phyloP scores from a whole-genome alignment of 148 eudicot genomes.

The Drosera capensis region DNA sequence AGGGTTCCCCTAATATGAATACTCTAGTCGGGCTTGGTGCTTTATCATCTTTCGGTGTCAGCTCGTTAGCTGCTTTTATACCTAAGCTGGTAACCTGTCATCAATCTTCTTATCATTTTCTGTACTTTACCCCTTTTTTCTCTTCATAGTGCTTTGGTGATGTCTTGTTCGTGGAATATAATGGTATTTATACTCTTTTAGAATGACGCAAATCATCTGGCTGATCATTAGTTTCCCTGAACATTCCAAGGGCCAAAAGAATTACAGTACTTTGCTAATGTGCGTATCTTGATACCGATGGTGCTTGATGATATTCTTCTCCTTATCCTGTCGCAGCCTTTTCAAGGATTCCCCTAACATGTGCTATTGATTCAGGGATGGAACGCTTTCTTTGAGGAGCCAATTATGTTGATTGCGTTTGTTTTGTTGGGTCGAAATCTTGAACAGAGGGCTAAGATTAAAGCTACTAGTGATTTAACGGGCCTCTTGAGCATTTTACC shows the following conservation, averaged over 20 bases:
- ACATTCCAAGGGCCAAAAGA: no score
- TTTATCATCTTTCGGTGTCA: conserved; percentile 83
- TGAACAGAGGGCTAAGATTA: conserved; percentile 94
- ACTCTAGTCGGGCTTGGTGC: conserved; percentile 99
- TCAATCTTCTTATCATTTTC: neutral
- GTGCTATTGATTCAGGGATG: conserved; percentile 53
- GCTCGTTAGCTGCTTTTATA: conserved; percentile 75
- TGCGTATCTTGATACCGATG: neutral
- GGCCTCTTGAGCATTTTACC: conserved; percentile 77
- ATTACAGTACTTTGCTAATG: no score
- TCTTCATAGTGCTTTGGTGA: neutral
- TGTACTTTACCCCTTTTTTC: neutral
- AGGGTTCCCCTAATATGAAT: conserved; percentile 95
- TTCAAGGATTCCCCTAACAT: conserved; percentile 5
- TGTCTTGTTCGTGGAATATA: neutral
- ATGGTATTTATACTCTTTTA: no score
- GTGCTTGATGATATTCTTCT: neutral
- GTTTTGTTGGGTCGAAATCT: conserved; percentile 94
- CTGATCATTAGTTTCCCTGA: no score
- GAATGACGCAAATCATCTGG: no score
- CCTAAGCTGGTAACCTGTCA: conserved; percentile 80
- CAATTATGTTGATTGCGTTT: conserved; percentile 95
- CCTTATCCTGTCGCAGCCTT: neutral
- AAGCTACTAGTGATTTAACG: conserved; percentile 94
- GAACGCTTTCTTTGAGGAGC: conserved; percentile 36